Conservation (phyloP, 805 yeast genomes). For the Clavispora santaluciae region DNA sequence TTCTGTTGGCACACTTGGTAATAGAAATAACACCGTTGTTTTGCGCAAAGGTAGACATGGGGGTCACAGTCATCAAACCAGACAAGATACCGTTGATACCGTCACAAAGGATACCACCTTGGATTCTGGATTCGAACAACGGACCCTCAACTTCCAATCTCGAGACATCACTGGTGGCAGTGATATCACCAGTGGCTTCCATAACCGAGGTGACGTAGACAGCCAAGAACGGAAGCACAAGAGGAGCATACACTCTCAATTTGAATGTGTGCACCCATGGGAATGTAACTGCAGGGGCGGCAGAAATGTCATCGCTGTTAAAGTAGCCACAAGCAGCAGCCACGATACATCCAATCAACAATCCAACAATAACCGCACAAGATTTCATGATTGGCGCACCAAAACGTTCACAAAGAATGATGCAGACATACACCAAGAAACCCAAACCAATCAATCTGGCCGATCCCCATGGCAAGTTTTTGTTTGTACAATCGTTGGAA, state of each 20-base stretch:
- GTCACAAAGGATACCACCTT: conserved; percentile 90
- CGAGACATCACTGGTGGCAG: conserved; percentile 91
- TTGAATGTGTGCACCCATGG: conserved; percentile 85
- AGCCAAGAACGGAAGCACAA: conserved; percentile 80
- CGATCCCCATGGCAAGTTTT: conserved; percentile 66
- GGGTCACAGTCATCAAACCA: conserved; percentile 79
- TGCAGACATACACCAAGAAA: conserved; percentile 70
- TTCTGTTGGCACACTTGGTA: conserved; percentile 86
- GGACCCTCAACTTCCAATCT: conserved; percentile 80
- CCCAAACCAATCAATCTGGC: conserved; percentile 87
- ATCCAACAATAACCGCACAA: conserved; percentile 84
- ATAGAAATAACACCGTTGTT: conserved; percentile 92
- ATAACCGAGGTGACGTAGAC: conserved; percentile 77
- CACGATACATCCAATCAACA: conserved; percentile 83
- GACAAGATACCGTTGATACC: conserved; percentile 77
- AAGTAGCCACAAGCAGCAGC: conserved; percentile 91
- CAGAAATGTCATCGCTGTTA: conserved; percentile 47
- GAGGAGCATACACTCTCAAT: conserved; percentile 74
- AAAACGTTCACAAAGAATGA: conserved; percentile 74
- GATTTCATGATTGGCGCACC: conserved; percentile 95
- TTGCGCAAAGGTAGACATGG: conserved; percentile 89
- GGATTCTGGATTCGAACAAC: conserved; percentile 75
- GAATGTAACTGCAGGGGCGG: conserved; percentile 80
- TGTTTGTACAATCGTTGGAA: conserved; percentile 6
- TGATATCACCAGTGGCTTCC: conserved; percentile 94